These are phyloP conservation scores for Epichloe hybrida DNA, from an alignment of 2,329 filamentous ascomycete species.

Conservation along the genomic window DNA sequence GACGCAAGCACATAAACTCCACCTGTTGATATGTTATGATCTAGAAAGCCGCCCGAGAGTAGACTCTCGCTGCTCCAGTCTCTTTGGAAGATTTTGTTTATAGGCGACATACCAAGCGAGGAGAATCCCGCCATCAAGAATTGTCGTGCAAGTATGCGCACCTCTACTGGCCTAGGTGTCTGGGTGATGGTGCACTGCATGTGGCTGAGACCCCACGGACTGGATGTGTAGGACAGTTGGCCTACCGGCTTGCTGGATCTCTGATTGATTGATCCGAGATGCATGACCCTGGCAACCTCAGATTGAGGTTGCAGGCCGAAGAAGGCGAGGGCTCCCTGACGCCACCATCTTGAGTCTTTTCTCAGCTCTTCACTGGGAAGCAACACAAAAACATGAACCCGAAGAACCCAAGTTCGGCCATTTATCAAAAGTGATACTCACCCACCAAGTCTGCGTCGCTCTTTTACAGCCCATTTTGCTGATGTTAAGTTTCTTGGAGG, in stretches of 20 bases:
- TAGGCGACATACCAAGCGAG: no score
- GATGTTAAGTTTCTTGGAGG: background rate
- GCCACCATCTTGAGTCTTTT: background rate
- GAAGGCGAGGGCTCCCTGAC: background rate
- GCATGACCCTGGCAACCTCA: background rate
- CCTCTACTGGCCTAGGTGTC: background rate
- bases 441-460: background rate
- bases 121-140: no score
- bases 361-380: background rate
- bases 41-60: no score
- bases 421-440: background rate
- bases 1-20: background rate
- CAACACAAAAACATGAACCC: no score
- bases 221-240: background rate
- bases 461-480: background rate
- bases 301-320: background rate
- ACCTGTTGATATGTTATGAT: background rate
- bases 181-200: background rate
- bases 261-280: constrained; percentile 2
- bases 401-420: background rate
- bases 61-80: no score
- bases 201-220: background rate
- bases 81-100: no score
- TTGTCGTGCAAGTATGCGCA: background rate
- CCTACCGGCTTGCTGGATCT: constrained; percentile 1